A percentile compares a stretch with the other conserved stretches of the same genome.
phyloP scores from a whole-genome alignment of 208 protist species.

The Trypanosoma vivax region DNA sequence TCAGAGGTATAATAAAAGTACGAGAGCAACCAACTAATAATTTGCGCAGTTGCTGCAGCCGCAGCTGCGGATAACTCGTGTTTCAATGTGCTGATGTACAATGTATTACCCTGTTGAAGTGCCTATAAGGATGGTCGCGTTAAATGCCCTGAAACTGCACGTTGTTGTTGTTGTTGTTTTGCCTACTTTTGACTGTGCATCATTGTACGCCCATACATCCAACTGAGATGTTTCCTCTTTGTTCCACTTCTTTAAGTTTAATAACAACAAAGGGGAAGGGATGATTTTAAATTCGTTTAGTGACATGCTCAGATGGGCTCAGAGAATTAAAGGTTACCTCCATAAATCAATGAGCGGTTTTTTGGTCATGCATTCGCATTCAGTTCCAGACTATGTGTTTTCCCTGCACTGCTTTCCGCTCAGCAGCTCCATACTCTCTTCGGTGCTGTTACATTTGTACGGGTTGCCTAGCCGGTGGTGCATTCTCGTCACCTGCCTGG shows the following conservation, averaged over 20 bases:
- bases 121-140: no score
- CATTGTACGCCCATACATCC: no score
- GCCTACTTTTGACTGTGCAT: no score
- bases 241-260: neutral
- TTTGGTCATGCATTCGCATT: neutral
- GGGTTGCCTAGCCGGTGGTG: neutral
- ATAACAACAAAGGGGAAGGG: neutral
- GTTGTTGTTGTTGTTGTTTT: neutral
- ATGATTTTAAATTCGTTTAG: no score
- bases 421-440: neutral
- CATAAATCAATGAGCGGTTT: constrained; percentile 5
- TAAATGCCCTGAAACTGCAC: no score
- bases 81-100: no score
- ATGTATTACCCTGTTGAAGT: no score
- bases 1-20: no score
- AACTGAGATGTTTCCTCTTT: constrained; percentile 13
- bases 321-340: neutral
- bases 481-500: constrained; percentile 15
- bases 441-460: neutral
- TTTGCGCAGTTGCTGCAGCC: no score
- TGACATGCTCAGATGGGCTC: neutral
- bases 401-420: constrained; percentile 18
- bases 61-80: no score
- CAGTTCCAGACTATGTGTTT: constrained; percentile 9
- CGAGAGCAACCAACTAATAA: no score